Percentiles rank a stretch among this genome's conserved stretches.
Conservation (phyloP, 2,329 filamentous ascomycete species). For the Cordyceps fumosorosea region DNA sequence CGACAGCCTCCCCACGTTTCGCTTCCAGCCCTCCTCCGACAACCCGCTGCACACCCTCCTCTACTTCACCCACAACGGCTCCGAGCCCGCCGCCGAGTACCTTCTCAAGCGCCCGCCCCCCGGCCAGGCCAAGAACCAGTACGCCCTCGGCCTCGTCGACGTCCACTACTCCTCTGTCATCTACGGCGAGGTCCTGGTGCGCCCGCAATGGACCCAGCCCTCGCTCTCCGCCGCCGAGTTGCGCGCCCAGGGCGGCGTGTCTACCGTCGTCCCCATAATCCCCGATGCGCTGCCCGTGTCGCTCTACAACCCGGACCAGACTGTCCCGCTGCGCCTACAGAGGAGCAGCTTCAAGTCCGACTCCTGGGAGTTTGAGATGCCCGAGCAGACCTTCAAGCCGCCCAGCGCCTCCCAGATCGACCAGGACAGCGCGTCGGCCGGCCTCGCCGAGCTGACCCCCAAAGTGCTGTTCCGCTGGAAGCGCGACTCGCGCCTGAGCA, state of each 20-base stretch:
- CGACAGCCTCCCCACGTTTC: slow-evolving; percentile 80
- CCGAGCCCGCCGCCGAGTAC: slow-evolving; percentile 74
- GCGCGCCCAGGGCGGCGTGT: slow-evolving; percentile 58
- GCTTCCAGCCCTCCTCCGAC: slow-evolving; percentile 45
- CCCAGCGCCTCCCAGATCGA: slow-evolving; percentile 77
- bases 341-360: slow-evolving; percentile 69
- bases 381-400: slow-evolving; percentile 72
- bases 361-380: slow-evolving; percentile 89
- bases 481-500: slow-evolving; percentile 76
- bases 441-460: slow-evolving; percentile 49
- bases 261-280: slow-evolving; percentile 60
- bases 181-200: slow-evolving; percentile 78
- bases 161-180: slow-evolving; percentile 73
- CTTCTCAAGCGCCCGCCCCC: slow-evolving; percentile 68
- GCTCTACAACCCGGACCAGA: slow-evolving; percentile 90
- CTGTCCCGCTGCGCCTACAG: slow-evolving; percentile 63
- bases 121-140: slow-evolving; percentile 69
- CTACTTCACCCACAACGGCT: slow-evolving; percentile 64
- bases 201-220: slow-evolving; percentile 80
- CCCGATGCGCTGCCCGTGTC: slow-evolving; percentile 77
- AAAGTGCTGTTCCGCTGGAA: slow-evolving; percentile 85
- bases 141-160: slow-evolving; percentile 80
- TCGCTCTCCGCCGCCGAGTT: slow-evolving; percentile 75
- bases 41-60: slow-evolving; percentile 51
- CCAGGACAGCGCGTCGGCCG: slow-evolving; percentile 47